Evolutionary conservation across 2,329 filamentous ascomycete genomes (phyloP).

Genomic region (Curvularia lunata): DNA sequence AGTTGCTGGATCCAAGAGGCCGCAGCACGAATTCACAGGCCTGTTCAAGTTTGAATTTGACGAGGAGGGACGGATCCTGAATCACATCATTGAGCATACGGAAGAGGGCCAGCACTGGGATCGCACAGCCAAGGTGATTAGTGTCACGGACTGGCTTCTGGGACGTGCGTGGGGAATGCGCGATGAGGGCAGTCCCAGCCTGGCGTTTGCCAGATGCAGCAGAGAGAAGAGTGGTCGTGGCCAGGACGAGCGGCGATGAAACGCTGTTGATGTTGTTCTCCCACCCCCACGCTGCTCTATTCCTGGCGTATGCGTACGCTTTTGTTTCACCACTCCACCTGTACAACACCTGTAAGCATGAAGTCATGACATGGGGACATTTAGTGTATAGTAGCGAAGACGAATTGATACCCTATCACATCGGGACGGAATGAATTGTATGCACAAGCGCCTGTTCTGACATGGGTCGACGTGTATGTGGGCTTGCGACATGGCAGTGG

Average conservation of each 20-base stretch:
- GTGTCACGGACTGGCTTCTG: constrained; percentile 91
- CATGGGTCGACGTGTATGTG: constrained; percentile 1
- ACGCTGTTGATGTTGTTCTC: not conserved
- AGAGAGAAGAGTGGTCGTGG: constrained; percentile 17
- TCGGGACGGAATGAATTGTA: not conserved
- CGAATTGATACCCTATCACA: constrained; percentile 6
- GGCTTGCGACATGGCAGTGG: constrained; percentile 2
- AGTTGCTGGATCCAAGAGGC: constrained; percentile 56
- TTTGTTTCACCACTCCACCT: constrained; percentile 17
- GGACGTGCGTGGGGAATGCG: constrained; percentile 70
- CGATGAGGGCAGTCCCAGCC: constrained; percentile 51
- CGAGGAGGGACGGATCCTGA: constrained; percentile 78
- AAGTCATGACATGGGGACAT: constrained; percentile 18
- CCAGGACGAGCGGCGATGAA: constrained; percentile 9
- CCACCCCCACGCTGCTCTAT: not conserved
- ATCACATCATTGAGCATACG: constrained; percentile 92
- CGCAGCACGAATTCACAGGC: constrained; percentile 77
- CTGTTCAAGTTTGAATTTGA: constrained; percentile 98
- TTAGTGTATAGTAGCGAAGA: constrained; percentile 1
- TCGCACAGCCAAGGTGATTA: constrained; percentile 82
- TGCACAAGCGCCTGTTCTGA: constrained; percentile 2
- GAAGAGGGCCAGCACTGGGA: constrained; percentile 86
- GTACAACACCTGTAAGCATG: constrained; percentile 37
- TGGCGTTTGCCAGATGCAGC: constrained; percentile 48
- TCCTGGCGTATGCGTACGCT: not conserved